Conservation (phyloP, 2,329 filamentous ascomycete genomes). For the Apiospora phragmitis region DNA sequence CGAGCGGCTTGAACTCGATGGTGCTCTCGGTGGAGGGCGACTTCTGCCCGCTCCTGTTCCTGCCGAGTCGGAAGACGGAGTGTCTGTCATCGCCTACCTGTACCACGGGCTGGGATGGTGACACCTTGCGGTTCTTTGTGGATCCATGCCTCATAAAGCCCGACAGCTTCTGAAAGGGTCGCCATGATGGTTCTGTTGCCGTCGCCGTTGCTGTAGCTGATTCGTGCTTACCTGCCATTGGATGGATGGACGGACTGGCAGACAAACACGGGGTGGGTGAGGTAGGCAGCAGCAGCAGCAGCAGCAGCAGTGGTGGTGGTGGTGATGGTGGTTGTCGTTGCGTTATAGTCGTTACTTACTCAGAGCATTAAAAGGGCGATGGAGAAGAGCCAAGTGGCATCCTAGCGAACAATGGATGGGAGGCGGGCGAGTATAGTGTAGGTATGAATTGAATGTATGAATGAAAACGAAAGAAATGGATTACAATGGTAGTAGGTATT, state of each 20-base stretch:
- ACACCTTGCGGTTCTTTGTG: conserved; percentile 12
- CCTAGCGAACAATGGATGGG: neutral
- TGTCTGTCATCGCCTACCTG: neutral
- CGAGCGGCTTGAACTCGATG: conserved; percentile 16
- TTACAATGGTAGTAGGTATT: neutral
- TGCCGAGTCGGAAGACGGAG: conserved; percentile 16
- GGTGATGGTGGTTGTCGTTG: neutral
- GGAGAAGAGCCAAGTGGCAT: conserved; percentile 8
- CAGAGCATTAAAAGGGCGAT: neutral
- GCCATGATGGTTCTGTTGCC: conserved; percentile 13
- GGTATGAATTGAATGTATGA: neutral
- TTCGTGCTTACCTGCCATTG: conserved; percentile 17
- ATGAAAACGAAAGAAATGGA: neutral
- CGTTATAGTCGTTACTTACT: neutral
- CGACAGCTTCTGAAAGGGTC: conserved; percentile 18
- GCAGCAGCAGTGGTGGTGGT: too few relatives aligned
- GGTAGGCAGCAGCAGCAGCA: neutral
- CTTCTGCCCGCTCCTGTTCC: conserved; percentile 12
- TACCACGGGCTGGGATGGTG: neutral
- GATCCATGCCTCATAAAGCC: conserved; percentile 17
- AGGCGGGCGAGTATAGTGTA: neutral
- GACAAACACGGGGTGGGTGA: neutral
- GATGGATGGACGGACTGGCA: neutral
- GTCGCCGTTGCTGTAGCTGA: neutral
- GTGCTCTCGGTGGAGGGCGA: conserved; percentile 9